Evolutionary conservation across 169 alveolate genomes (phyloP).

Genomic region (Plasmodium inui): DNA sequence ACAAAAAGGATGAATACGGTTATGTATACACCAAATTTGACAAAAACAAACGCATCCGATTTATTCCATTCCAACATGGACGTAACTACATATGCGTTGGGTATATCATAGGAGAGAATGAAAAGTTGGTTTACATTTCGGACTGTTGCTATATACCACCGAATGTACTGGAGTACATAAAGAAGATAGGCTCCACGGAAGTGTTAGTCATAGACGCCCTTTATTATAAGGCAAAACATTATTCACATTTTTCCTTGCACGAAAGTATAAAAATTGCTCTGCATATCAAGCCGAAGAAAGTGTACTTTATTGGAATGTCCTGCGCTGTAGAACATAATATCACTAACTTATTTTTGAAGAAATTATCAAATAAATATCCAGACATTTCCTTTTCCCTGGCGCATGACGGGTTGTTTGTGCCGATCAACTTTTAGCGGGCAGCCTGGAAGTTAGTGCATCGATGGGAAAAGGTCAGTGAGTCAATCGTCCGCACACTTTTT

Average conservation of each 20-base stretch:
- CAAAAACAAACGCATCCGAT: slow-evolving; percentile 39
- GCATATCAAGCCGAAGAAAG: slow-evolving; percentile 60
- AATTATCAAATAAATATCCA: slow-evolving; percentile 43
- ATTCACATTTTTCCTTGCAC: slow-evolving; percentile 63
- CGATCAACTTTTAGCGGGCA: slow-evolving; percentile 31
- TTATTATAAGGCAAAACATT: slow-evolving; percentile 53
- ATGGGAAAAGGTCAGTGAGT: background rate
- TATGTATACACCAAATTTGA: slow-evolving; percentile 48
- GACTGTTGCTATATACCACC: slow-evolving; percentile 52
- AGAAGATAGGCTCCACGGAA: slow-evolving; percentile 43
- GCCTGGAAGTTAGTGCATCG: background rate
- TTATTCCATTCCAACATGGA: slow-evolving; percentile 70
- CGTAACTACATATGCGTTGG: slow-evolving; percentile 54
- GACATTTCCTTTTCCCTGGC: slow-evolving; percentile 52
- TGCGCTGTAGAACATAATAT: slow-evolving; percentile 25
- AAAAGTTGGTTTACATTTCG: slow-evolving; percentile 50
- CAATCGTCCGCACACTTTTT: background rate
- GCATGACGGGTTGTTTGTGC: slow-evolving; percentile 54
- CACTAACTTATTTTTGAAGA: slow-evolving; percentile 34
- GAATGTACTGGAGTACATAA: slow-evolving; percentile 44
- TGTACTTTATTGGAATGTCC: slow-evolving; percentile 55
- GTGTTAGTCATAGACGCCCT: slow-evolving; percentile 62
- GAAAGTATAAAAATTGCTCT: slow-evolving; percentile 60
- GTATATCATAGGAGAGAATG: slow-evolving; percentile 56
- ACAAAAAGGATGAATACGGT: slow-evolving; percentile 64